A percentile compares a stretch with the other conserved stretches of the same genome.
These are phyloP conservation scores for Spathaspora gorwiae DNA, from an alignment of 805 yeast species.

Conservation along the genomic window DNA sequence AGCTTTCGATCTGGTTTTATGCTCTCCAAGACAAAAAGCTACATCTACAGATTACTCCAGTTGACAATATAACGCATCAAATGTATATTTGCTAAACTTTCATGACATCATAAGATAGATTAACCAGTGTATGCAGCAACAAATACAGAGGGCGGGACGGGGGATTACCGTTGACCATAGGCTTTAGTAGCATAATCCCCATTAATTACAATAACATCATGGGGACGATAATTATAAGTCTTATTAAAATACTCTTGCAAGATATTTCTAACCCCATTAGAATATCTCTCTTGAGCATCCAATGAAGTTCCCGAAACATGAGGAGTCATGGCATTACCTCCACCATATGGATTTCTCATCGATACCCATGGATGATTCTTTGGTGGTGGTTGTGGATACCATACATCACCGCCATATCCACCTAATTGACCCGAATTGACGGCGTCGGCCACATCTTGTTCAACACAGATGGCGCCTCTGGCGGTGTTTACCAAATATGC, in stretches of 20 bases:
- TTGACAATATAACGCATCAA: too few species aligned
- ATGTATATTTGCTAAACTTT: too few species aligned
- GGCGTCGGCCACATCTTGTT: constrained; percentile 73
- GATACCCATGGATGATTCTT: constrained; percentile 72
- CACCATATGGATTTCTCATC: constrained; percentile 60
- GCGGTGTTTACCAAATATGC: constrained; percentile 76
- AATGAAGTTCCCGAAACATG: constrained; percentile 76
- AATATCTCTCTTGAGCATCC: constrained; percentile 75
- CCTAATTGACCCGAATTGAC: constrained; percentile 61
- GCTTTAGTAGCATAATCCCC: constrained; percentile 73
- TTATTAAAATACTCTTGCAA: constrained; percentile 59
- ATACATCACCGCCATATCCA: constrained; percentile 85
- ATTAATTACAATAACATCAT: constrained; percentile 65
- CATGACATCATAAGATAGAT: too few species aligned
- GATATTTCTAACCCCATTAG: constrained; percentile 64
- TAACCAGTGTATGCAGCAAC: too few species aligned
- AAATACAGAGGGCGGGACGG: too few species aligned
- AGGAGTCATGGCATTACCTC: constrained; percentile 81
- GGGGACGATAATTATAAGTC: constrained; percentile 64
- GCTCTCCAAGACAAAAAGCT: too few species aligned
- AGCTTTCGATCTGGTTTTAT: too few species aligned
- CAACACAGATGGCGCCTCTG: constrained; percentile 74
- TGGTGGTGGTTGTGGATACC: constrained; percentile 85
- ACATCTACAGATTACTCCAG: too few species aligned
- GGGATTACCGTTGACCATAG: constrained; percentile 56